A percentile compares a stretch with the other conserved stretches of the same genome.
phyloP scores from a whole-genome alignment of 2,329 filamentous ascomycete species.

The Plenodomus tracheiphilus region DNA sequence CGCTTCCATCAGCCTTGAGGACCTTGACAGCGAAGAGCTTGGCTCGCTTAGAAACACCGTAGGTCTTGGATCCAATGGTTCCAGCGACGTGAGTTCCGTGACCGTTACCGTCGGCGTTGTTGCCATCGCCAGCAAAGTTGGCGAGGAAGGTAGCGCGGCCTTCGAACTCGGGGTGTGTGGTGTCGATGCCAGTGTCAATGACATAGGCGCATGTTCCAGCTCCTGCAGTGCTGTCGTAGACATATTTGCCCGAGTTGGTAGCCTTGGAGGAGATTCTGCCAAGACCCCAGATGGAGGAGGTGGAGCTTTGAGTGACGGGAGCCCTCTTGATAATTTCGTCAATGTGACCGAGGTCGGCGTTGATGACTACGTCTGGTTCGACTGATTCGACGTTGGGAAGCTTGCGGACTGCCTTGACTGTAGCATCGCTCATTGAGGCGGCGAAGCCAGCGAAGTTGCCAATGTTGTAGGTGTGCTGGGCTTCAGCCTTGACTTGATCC shows the following conservation, averaged over 20 bases:
- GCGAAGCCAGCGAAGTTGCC: conserved; percentile 46
- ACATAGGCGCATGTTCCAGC: conserved; percentile 58
- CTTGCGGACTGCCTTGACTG: conserved; percentile 32
- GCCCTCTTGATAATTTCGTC: conserved; percentile 34
- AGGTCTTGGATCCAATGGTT: conserved; percentile 32
- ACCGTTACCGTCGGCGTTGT: conserved; percentile 29
- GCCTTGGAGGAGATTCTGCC: conserved; percentile 40
- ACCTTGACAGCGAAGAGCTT: conserved; percentile 44
- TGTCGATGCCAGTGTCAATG: conserved; percentile 65
- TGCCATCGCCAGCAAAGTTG: conserved; percentile 28
- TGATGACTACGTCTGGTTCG: conserved; percentile 45
- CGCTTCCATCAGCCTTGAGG: conserved; percentile 22
- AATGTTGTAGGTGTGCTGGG: conserved; percentile 43
- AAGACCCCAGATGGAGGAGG: conserved; percentile 35
- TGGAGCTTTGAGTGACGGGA: conserved; percentile 38
- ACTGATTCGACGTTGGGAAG: conserved; percentile 44
- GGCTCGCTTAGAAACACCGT: conserved; percentile 39
- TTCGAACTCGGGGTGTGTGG: conserved; percentile 52
- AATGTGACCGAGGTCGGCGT: conserved; percentile 25
- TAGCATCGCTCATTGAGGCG: conserved; percentile 36
- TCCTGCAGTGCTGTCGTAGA: conserved; percentile 44
- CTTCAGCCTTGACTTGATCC: conserved; percentile 26
- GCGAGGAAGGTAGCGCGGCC: conserved; percentile 33
- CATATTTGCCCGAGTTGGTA: conserved; percentile 35
- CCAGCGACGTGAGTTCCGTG: conserved; percentile 42